Base-by-base conservation (phyloP, 2,329 filamentous ascomycete species). In the Hypomyces rosellus region DNA sequence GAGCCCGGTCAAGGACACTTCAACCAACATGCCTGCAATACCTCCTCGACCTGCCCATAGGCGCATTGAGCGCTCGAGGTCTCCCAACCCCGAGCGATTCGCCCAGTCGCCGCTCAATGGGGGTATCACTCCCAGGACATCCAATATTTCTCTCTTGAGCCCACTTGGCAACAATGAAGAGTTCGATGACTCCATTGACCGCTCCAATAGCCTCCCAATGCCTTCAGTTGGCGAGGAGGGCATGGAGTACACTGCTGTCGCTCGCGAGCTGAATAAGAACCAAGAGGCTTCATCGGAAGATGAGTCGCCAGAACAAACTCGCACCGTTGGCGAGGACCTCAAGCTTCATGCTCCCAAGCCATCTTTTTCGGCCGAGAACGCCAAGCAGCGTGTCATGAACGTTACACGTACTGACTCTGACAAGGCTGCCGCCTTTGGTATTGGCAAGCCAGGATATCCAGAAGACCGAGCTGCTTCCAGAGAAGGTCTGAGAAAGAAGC, bases 321-420 rank as follows among this genome's bases (percentile, higher is more conserved):
- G 88, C 62, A 89, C 85, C 59, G 76, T 96, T 50, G 85, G 81
- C 57, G 82, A 86, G 51, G 88, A 95, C 63, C 72, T 96, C 60
- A 87, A 93, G 68, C 81, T 97, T 52, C 83, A 95, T 69, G 90
- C 91, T 52, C 92, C 92, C 3, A 93, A 85, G 69, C 90, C 92
- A 5, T 95, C 90, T 13, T 76, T 96, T 55, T 86, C 91, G 9
- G 82, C 81, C 42, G 81, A 82, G 16, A 93, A 85, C 61, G 90
- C 91, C 53, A 93, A 90, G 70, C 82, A 88, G 65, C 82, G 87
- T 61, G 89, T 96, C 46, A 82, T 86, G 64, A 76, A 81, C 13
- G 90, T 96, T 54, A 96, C 92, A 34, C 85, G 89, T 58, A 96
- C 91, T 58, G 90, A 96, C 70, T 95, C 89, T n/a, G 82, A 85